These are phyloP conservation scores for Pinus tabuliformis DNA, from an alignment of 75 land plant genomes.

Conservation along the genomic window DNA sequence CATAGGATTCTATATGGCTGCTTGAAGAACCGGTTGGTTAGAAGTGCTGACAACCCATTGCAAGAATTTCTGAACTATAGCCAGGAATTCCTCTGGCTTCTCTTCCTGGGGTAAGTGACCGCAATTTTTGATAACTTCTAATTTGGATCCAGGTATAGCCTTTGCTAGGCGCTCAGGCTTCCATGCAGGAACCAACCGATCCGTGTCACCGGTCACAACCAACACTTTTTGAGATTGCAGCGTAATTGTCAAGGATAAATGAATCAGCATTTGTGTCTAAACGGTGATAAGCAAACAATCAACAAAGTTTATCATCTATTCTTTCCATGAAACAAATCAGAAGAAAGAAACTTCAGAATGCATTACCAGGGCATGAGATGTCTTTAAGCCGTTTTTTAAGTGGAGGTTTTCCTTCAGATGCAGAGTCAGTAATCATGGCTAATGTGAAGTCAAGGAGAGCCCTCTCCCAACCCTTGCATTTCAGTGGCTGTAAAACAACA, in stretches of 20 bases:
- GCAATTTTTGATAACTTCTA: conserved; percentile 69
- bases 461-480: conserved; percentile 77
- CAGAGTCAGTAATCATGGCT: conserved; percentile 51
- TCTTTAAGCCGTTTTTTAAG: conserved; percentile 50
- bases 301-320: neutral
- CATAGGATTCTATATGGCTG: too few species aligned
- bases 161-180: conserved; percentile 68
- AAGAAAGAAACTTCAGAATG: neutral
- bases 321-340: neutral
- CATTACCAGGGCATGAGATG: conserved; percentile 84
- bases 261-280: neutral
- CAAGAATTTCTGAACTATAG: conserved; percentile 52
- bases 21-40: too few species aligned
- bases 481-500: conserved; percentile 65
- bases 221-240: conserved; percentile 40
- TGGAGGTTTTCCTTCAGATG: conserved; percentile 37
- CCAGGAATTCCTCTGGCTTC: conserved; percentile 62
- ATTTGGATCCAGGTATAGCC: conserved; percentile 63
- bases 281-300: neutral
- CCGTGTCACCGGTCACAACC: conserved; percentile 85
- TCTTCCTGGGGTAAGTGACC: conserved; percentile 98
- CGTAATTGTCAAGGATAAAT: neutral
- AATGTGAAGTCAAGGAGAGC: conserved; percentile 76
- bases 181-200: conserved; percentile 91
- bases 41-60: neutral